Base-by-base conservation (phyloP, 2,329 filamentous ascomycete species). In the Berkeleyomyces rouxiae region DNA sequence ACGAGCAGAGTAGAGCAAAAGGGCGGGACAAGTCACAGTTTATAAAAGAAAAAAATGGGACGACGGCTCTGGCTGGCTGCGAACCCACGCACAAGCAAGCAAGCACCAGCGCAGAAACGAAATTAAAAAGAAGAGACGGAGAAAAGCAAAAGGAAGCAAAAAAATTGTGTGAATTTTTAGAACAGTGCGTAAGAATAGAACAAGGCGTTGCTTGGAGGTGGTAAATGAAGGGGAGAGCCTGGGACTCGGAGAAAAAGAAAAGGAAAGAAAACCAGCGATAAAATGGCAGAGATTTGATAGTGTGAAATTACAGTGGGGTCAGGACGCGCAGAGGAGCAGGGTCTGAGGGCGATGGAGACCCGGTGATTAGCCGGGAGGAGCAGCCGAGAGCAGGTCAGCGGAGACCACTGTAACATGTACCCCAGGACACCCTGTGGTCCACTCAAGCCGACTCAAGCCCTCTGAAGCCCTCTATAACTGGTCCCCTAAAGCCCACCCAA, bases 1-100 rank as follows among this genome's bases (percentile, higher is more conserved):
- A 46, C 31, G 37, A 61, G 37, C 7, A 61, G 60, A 61, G 36
- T 53, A 3, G 60, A 57, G 40, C 43, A 61, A 57, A 61, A 46
- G 44, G n/a, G 11, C 31, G 36, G 59, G 39, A 51, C 33, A 36
- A 44, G 44, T 53, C 37, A n/a, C 31, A 9, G 58, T 43, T 44
- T 59, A 44, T 43, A 59, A 61, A 61, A 37, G 40, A 31, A 43
- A 57, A 40, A 11, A 31, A 43, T 42, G 55, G 55, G 55, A 58
- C 37, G 55, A 58, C 40, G 7, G 39, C 23, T 23, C 23, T 23
- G 23, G 23, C 23, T 23, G 23, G 23, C 23, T 23, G n/a, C n/a
- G 37, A 47, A 46, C 13, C 33, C 33, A 39, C 31, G 16, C 23
- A 23, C 23, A 31, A 37, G 11, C 33, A 47, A 39, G 10, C 23